These are phyloP conservation scores for Salvia splendens DNA, from an alignment of 257 asterid genomes.

Conservation along the genomic window DNA sequence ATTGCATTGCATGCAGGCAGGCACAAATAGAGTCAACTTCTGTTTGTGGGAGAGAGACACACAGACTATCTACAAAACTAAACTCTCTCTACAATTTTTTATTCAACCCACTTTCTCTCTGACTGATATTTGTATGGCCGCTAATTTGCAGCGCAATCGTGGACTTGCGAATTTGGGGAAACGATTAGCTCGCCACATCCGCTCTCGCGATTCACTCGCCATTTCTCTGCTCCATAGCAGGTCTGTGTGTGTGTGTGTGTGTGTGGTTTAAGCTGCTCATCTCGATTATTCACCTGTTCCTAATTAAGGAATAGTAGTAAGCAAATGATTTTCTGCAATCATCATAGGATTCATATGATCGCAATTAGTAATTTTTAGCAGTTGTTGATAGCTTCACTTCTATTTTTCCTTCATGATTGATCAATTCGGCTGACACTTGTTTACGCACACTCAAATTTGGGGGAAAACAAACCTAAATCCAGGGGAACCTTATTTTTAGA, in stretches of 20 bases:
- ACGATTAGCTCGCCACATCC: slow-evolving; percentile 49
- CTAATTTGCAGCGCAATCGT: slow-evolving; percentile 46
- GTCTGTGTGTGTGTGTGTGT: neutral
- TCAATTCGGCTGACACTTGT: neutral
- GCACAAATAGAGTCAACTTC: too few species aligned
- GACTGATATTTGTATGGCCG: slow-evolving; percentile 55
- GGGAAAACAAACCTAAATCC: too few species aligned
- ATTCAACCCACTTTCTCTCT: neutral
- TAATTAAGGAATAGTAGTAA: neutral
- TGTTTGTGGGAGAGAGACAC: too few species aligned
- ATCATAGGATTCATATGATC: neutral
- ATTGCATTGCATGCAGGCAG: too few species aligned
- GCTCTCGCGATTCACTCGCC: slow-evolving; percentile 31
- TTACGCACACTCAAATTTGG: neutral
- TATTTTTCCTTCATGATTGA: slow-evolving; percentile 4
- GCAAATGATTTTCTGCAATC: neutral
- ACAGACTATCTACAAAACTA: too few species aligned
- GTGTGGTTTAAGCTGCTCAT: too few species aligned
- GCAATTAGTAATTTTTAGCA: neutral
- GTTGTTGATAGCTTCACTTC: neutral
- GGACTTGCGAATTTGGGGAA: slow-evolving; percentile 56
- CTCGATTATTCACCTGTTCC: neutral
- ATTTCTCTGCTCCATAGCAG: slow-evolving; percentile 30
- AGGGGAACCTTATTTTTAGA: too few species aligned
- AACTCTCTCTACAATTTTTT: neutral